Base-by-base conservation (phyloP, 2,329 filamentous ascomycete species). In the Dactylellina cionopaga region DNA sequence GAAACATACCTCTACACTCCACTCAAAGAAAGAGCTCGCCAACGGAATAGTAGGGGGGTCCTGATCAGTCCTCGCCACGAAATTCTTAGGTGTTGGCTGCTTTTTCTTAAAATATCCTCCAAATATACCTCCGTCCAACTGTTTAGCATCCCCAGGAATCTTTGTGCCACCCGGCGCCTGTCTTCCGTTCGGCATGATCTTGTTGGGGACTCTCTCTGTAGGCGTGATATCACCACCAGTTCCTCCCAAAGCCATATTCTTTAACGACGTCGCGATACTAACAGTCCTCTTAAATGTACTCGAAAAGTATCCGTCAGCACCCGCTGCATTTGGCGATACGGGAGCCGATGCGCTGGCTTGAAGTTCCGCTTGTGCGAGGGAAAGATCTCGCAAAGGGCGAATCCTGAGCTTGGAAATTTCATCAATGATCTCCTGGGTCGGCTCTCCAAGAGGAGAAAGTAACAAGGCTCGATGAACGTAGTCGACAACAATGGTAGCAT, bases 401-500 rank as follows among this genome's bases (percentile, higher is more conserved):
- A 73, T 65, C 79, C 76, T 84, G 82, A 74, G 82, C 83, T 73
- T 85, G 82, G 69, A 78, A 55, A 94, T 89, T 59, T 96, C 91
- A 65, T 91, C 88, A 78, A 96, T 90, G 27, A 94, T 81, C 22
- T 82, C 83, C 75, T 92, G 89, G 3, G 91, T 89, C 69, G 89
- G 85, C 5, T 85, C 82, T 7, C 90, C 90, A 46, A 96, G 84
- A 1, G 89, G 86, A 0, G 94, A 97, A 54, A 90, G 86, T 4
- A 96, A 82, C 10, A 99, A 83, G 0, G 88, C 86, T 54, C 90
- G 85, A 78, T 97, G 89, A 24, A 98, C 85, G 77, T 90, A 91
- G 80, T 99, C 95, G 27, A 96, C 87, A 44, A 98, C 88, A n/a
- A 90, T 85, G 4, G 88, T 89, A 7, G 92, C 94, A 79, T 95